Evolutionary conservation across 73 alveolate species (phyloP).

Genomic region (Paramecium biaurelia): DNA sequence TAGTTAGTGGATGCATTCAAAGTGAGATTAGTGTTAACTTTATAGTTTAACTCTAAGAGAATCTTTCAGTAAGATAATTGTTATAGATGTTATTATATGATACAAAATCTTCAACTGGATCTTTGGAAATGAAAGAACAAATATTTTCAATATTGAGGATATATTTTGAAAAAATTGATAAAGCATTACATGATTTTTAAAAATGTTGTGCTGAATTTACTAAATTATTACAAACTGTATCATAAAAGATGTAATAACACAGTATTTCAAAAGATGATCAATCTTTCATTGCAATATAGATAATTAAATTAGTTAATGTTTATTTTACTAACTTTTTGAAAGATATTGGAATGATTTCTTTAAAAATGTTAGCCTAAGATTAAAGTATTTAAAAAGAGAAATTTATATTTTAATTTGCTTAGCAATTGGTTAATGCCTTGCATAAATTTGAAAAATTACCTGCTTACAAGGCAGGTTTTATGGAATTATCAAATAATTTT

Average conservation of each 20-base stretch:
- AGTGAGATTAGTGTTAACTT: not conserved
- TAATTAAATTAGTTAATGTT: not conserved
- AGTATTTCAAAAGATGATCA: not conserved
- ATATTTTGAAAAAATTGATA: conserved; percentile 41
- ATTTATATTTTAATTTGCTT: conserved; percentile 17
- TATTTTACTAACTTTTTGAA: not conserved
- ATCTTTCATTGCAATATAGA: not conserved
- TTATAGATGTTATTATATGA: not conserved
- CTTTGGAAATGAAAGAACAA: not conserved
- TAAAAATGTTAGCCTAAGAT: conserved; percentile 46
- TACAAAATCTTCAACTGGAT: not conserved
- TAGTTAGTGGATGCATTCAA: not conserved
- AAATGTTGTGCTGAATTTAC: not conserved
- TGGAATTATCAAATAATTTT: not conserved
- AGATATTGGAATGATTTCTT: conserved; percentile 51
- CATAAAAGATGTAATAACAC: not conserved
- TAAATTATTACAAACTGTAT: not conserved
- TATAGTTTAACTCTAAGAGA: not conserved
- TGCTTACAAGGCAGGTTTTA: not conserved
- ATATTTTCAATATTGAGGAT: not conserved
- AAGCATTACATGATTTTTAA: not conserved
- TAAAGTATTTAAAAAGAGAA: not conserved
- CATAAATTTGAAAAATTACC: not conserved
- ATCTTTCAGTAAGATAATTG: not conserved
- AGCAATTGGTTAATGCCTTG: not conserved